phyloP scores from a whole-genome alignment of 108 stramenopile species.

The Fragilariopsis cylindrus region DNA sequence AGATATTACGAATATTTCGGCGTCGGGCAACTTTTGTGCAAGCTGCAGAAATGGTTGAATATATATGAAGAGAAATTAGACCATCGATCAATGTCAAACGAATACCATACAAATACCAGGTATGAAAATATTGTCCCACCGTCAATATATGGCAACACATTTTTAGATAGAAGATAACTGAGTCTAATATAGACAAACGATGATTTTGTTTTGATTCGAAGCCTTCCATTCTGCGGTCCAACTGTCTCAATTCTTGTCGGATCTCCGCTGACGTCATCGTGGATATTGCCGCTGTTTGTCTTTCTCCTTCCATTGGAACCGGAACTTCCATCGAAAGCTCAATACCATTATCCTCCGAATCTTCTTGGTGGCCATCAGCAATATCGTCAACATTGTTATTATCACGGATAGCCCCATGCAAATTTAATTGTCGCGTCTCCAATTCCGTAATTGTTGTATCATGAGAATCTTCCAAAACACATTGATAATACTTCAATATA shows the following conservation, averaged over 20 bases:
- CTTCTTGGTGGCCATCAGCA: background rate
- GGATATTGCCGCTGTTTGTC: too few species aligned
- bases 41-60: constrained; percentile 59
- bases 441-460: constrained; percentile 17
- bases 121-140: constrained; percentile 66
- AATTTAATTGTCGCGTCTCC: constrained; percentile 48
- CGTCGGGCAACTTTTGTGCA: constrained; percentile 65
- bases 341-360: background rate
- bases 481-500: constrained; percentile 40
- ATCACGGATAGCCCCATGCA: constrained; percentile 22
- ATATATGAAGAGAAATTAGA: constrained; percentile 69
- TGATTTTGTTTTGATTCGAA: constrained; percentile 47
- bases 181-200: constrained; percentile 46
- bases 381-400: constrained; percentile 11
- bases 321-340: background rate
- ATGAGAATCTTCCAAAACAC: constrained; percentile 50
- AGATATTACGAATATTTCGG: constrained; percentile 61
- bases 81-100: constrained; percentile 71
- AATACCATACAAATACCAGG: constrained; percentile 70
- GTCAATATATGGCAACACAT: constrained; percentile 48
- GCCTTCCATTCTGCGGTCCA: constrained; percentile 54
- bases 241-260: constrained; percentile 32
- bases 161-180: constrained; percentile 51
- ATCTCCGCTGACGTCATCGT: constrained; percentile 1
- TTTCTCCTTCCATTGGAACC: background rate